Evolutionary conservation across 768 basidiomycete species (phyloP).

Genomic region (Mycena vulgaris): DNA sequence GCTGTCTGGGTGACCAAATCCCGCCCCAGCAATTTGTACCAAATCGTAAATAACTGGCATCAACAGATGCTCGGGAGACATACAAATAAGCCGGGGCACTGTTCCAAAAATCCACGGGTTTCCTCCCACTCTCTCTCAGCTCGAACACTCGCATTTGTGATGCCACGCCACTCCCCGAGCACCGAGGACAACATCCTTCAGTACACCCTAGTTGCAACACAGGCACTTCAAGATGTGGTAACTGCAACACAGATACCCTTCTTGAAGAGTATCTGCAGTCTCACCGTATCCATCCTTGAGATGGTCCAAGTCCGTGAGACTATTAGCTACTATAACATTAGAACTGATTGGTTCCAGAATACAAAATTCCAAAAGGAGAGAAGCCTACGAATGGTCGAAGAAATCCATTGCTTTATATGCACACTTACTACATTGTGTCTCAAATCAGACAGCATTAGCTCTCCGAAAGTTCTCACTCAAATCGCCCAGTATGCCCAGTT

Average conservation of each 20-base stretch:
- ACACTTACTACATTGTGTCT: background rate
- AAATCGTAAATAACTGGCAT: too few relatives aligned
- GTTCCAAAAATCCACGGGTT: too few relatives aligned
- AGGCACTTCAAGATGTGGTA: background rate
- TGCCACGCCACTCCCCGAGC: too few relatives aligned
- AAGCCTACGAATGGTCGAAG: constrained; percentile 2
- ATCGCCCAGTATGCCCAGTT: background rate
- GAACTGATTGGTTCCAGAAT: too few relatives aligned
- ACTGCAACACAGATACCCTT: background rate
- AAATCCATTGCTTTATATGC: background rate
- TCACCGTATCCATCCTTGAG: background rate
- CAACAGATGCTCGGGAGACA: too few relatives aligned
- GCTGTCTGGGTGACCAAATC: too few relatives aligned
- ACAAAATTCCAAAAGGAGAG: background rate
- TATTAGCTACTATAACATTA: too few relatives aligned
- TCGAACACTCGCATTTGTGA: too few relatives aligned
- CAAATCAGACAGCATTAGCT: background rate
- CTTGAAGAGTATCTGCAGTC: background rate
- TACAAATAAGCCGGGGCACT: too few relatives aligned
- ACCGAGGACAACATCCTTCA: background rate
- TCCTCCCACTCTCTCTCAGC: too few relatives aligned
- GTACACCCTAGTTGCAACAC: background rate
- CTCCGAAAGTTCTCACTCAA: background rate
- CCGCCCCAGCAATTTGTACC: too few relatives aligned
- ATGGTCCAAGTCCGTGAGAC: background rate